phyloP scores from a whole-genome alignment of 768 basidiomycete species.

The Tricholoma bakamatsutake region DNA sequence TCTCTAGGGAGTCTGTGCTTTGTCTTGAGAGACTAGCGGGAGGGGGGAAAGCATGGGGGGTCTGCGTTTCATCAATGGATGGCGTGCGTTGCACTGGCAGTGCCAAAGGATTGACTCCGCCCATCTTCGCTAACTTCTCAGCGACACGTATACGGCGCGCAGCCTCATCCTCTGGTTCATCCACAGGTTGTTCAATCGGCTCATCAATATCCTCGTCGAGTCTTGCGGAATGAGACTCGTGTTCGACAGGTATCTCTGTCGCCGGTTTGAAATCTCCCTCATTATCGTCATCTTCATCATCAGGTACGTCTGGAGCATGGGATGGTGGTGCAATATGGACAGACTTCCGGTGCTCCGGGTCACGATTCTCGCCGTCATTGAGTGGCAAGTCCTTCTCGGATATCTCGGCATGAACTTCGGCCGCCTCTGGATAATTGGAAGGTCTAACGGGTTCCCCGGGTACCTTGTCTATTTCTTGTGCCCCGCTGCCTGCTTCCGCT shows the following conservation, averaged over 20 bases:
- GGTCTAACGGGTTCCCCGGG: slow-evolving; percentile 3
- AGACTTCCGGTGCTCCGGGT: neutral
- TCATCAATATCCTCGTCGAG: slow-evolving; percentile 7
- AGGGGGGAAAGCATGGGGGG: slow-evolving; percentile 2
- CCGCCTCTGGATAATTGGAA: neutral
- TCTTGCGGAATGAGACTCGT: neutral
- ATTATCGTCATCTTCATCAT: slow-evolving; percentile 3
- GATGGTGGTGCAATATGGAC: neutral
- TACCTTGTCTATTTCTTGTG: slow-evolving; percentile 16
- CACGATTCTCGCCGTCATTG: neutral
- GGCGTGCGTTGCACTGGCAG: slow-evolving; percentile 4
- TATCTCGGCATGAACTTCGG: neutral
- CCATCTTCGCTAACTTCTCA: slow-evolving; percentile 60
- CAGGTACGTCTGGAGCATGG: neutral
- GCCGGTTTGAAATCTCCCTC: neutral
- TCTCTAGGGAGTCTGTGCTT: slow-evolving; percentile 4
- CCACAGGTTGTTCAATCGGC: slow-evolving; percentile 1
- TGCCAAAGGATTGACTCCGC: slow-evolving; percentile 56
- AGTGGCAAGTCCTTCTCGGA: neutral
- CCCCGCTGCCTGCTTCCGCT: slow-evolving; percentile 5
- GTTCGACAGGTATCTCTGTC: neutral
- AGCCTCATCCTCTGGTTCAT: slow-evolving; percentile 39
- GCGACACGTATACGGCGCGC: slow-evolving; percentile 52
- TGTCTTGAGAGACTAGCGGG: slow-evolving; percentile 4
- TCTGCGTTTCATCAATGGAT: slow-evolving; percentile 1